These are phyloP conservation scores for Epichloe bromicola DNA, from an alignment of 2,329 filamentous ascomycete species.

Conservation along the genomic window DNA sequence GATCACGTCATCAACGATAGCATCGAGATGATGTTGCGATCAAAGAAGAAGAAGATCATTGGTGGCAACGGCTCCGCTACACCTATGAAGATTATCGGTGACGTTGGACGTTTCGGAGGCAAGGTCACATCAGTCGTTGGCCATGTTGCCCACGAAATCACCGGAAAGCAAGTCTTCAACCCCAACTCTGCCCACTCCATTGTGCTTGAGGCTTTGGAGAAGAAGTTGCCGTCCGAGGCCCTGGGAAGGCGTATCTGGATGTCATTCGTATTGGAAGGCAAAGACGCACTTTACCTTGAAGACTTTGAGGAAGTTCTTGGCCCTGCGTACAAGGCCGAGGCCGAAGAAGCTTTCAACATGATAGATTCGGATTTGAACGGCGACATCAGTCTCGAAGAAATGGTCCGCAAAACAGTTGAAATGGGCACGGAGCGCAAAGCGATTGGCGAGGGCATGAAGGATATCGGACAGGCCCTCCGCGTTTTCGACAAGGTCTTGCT, in stretches of 20 bases:
- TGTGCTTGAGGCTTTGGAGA: constrained; percentile 79
- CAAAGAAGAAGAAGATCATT: constrained; percentile 30
- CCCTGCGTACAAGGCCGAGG: constrained; percentile 56
- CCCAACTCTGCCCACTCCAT: constrained; percentile 81
- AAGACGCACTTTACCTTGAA: constrained; percentile 63
- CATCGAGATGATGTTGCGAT: constrained; percentile 53
- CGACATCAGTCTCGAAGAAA: constrained; percentile 90
- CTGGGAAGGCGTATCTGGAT: constrained; percentile 92
- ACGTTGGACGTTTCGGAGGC: constrained; percentile 73
- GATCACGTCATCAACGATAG: constrained; percentile 86
- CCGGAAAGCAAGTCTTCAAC: constrained; percentile 91
- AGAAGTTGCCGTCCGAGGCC: constrained; percentile 73
- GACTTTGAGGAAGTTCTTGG: constrained; percentile 86
- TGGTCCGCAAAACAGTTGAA: constrained; percentile 76
- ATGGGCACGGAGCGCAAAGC: constrained; percentile 78
- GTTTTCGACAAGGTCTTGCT: constrained; percentile 81
- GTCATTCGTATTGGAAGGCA: constrained; percentile 89
- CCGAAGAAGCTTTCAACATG: constrained; percentile 69
- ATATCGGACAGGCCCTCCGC: constrained; percentile 86
- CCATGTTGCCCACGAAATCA: constrained; percentile 87
- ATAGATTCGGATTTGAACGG: constrained; percentile 85
- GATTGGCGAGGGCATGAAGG: constrained; percentile 87
- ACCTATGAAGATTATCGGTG: constrained; percentile 66
- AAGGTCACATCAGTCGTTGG: constrained; percentile 90
- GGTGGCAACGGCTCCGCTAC: constrained; percentile 49